Conservation (phyloP, 2,329 filamentous ascomycete genomes). For the Septoria linicola region DNA sequence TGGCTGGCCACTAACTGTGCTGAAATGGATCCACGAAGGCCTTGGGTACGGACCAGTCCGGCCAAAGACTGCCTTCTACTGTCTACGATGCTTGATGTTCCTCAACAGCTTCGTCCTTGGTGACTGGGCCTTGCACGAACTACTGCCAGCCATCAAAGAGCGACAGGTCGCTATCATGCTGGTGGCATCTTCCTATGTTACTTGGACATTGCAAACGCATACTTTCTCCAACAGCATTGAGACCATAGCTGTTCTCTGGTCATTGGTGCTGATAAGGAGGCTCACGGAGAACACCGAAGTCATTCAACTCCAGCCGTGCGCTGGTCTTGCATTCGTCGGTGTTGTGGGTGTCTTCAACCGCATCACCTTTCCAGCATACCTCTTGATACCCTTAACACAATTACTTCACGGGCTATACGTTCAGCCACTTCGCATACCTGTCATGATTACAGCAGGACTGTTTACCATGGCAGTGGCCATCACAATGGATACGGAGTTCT, state of each 20-base stretch:
- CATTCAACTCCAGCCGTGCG: constrained; percentile 72
- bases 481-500: constrained; percentile 81
- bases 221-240: constrained; percentile 98
- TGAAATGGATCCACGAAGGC: constrained; percentile 90
- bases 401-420: constrained; percentile 81
- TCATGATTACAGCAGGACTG: constrained; percentile 64
- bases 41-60: constrained; percentile 76
- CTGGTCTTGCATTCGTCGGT: constrained; percentile 73
- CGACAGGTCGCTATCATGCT: constrained; percentile 75
- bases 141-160: constrained; percentile 71
- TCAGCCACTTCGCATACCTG: constrained; percentile 53
- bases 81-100: constrained; percentile 87
- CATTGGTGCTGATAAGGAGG: constrained; percentile 83
- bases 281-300: constrained; percentile 77
- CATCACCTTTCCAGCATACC: constrained; percentile 93
- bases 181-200: constrained; percentile 94
- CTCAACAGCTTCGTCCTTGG: constrained; percentile 91
- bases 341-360: constrained; percentile 92
- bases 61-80: constrained; percentile 87
- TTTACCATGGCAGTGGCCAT: constrained; percentile 73
- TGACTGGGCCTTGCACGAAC: constrained; percentile 94
- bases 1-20: constrained; percentile 85
- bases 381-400: constrained; percentile 78
- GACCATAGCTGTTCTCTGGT: constrained; percentile 90
- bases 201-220: constrained; percentile 97